Evolutionary conservation across 768 basidiomycete genomes (phyloP).

Genomic region (Suillus sp.): DNA sequence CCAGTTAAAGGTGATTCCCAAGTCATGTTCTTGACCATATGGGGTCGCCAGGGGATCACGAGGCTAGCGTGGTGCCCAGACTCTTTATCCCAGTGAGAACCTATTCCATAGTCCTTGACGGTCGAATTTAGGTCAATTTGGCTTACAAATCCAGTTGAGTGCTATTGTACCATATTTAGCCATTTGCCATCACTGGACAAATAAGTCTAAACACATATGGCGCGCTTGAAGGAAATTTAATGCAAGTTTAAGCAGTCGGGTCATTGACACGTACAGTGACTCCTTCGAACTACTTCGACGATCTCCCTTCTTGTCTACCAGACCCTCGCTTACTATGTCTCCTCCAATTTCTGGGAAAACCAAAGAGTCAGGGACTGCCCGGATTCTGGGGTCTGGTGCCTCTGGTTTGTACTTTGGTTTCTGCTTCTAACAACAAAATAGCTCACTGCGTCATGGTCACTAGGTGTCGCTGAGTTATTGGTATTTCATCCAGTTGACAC

Average conservation of each 20-base stretch:
- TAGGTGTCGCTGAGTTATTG: slow-evolving; percentile 92
- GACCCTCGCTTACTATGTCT: slow-evolving; percentile 40
- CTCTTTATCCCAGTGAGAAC: background rate
- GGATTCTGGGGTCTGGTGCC: slow-evolving; percentile 88
- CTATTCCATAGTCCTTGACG: too few species aligned
- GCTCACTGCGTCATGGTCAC: slow-evolving; percentile 1
- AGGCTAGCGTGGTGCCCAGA: background rate
- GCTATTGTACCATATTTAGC: background rate
- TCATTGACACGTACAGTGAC: slow-evolving; percentile 2
- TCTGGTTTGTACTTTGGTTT: slow-evolving; percentile 59
- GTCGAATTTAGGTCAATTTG: background rate
- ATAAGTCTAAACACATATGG: background rate
- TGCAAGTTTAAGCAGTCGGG: slow-evolving; percentile 4
- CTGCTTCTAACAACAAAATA: background rate
- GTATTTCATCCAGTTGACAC: slow-evolving; percentile 98
- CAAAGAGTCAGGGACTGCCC: slow-evolving; percentile 87
- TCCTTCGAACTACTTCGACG: background rate
- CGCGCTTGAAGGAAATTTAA: background rate
- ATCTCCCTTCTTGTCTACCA: background rate
- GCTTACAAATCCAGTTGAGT: background rate
- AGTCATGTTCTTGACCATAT: too few species aligned
- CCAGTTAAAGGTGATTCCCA: background rate
- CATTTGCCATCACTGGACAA: background rate
- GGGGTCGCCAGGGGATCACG: background rate
- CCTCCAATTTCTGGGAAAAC: slow-evolving; percentile 47